Conservation (phyloP, 306 rosid genomes). For the Arachis stenosperma region DNA sequence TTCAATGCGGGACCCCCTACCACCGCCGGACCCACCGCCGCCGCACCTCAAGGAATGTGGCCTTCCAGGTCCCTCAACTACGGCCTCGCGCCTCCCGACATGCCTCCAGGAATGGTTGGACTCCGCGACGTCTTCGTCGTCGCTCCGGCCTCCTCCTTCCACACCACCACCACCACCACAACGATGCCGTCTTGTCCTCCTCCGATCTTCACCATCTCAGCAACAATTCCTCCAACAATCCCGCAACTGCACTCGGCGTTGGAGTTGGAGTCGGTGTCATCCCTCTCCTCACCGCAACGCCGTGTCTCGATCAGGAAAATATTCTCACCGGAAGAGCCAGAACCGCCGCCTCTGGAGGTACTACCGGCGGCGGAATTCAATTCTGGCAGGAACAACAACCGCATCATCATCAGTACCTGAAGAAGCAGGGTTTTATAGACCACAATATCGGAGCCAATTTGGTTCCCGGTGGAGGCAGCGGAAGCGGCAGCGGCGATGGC, state of each 20-base stretch:
- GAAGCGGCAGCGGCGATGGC: slow-evolving; percentile 22
- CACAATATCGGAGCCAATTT: slow-evolving; percentile 30
- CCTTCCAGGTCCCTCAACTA: slow-evolving; percentile 56
- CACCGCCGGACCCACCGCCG: slow-evolving; percentile 47
- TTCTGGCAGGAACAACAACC: slow-evolving; percentile 71
- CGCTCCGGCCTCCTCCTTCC: slow-evolving; percentile 63
- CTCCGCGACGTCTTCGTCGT: slow-evolving; percentile 79
- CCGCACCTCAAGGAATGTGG: slow-evolving; percentile 59
- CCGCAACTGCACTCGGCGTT: slow-evolving; percentile 85
- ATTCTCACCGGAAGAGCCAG: neutral
- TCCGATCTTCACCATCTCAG: slow-evolving; percentile 59
- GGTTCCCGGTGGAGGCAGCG: neutral
- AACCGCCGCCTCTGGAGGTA: neutral
- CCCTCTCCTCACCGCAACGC: slow-evolving; percentile 66
- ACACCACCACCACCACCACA: slow-evolving; percentile 43
- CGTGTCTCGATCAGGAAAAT: slow-evolving; percentile 48
- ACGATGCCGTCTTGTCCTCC: slow-evolving; percentile 14
- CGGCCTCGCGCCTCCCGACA: slow-evolving; percentile 56
- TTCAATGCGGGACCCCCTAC: slow-evolving; percentile 82
- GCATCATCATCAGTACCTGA: slow-evolving; percentile 51
- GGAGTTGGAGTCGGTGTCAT: slow-evolving; percentile 92
- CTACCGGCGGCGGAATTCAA: slow-evolving; percentile 64
- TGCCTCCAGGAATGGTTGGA: slow-evolving; percentile 66
- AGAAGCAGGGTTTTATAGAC: slow-evolving; percentile 49
- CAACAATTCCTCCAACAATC: slow-evolving; percentile 42